Evolutionary conservation across 306 rosid species (phyloP).

Genomic region (Nissolia schottii): DNA sequence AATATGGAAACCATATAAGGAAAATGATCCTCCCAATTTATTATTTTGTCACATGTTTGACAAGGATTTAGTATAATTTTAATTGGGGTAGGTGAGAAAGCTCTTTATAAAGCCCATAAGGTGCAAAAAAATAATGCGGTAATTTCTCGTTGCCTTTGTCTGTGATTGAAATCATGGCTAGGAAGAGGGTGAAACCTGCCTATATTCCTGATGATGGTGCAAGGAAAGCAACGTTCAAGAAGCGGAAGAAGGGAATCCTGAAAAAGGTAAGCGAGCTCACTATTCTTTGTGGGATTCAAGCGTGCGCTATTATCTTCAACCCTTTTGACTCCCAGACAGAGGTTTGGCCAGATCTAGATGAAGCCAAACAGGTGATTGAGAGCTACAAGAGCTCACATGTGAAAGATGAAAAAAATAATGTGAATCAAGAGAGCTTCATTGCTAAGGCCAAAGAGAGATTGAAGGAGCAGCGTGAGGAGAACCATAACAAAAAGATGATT

Average conservation of each 20-base stretch:
- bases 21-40: too few species aligned
- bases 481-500: too few species aligned
- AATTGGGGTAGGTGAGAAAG: background rate
- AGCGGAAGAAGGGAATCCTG: constrained; percentile 60
- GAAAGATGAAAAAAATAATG: too few species aligned
- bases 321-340: constrained; percentile 42
- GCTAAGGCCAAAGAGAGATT: too few species aligned
- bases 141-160: background rate
- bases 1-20: background rate
- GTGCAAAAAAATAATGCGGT: background rate
- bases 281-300: constrained; percentile 54
- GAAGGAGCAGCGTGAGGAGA: too few species aligned
- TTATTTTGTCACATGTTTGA: too few species aligned
- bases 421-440: too few species aligned
- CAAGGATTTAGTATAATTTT: background rate
- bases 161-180: constrained; percentile 57
- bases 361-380: constrained; percentile 6
- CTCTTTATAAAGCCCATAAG: background rate
- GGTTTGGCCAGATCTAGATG: constrained; percentile 44
- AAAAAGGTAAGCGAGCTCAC: constrained; percentile 55
- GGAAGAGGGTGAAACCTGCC: constrained; percentile 51
- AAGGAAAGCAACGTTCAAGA: constrained; percentile 55
- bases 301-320: constrained; percentile 55
- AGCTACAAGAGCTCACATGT: background rate
- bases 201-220: constrained; percentile 36